Evolutionary conservation across 345 rosid genomes (phyloP), one percentile per base, ranked within the genome.

Genomic region (Sisymbrium altissimum): DNA sequence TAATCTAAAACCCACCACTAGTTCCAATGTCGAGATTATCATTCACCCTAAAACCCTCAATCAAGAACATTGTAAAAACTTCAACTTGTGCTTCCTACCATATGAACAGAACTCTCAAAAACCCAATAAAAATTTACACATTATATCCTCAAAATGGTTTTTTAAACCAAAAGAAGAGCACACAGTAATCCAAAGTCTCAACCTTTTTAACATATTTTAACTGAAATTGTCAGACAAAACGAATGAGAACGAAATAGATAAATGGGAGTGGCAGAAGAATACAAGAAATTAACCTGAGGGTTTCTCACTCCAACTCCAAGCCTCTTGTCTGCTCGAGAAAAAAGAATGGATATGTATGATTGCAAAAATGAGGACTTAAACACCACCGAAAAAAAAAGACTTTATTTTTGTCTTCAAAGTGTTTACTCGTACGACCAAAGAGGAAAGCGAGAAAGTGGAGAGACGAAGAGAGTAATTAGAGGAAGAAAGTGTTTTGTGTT

Each of bases 401-500:
- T 59, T 7, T 50, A 6, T 23, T 21, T 49, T 8, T 6, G 15
- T 17, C 4, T 29, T 19, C 1, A 15, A 48, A 35, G 58, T 59
- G 25, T 46, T n/a, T 12, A 35, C 38, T 53, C 29, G 63, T 19
- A 53, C 7, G 52, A 32, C 52, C 41, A 43, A 60, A 68, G 74
- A 52, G 57, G 64, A 48, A 44, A 63, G 62, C 8, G 39, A 52
- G 36, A 52, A 38, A 11, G 64, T 11, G 67, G 50, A 65, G 29
- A 0, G 60, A 46, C 17, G 53, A 46, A 18, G 50, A 30, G 67
- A 68, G 79, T 66, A 23, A 66, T 46, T 53, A 32, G 65, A 39
- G 79, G 63, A 36, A 66, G 70, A 75, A 75, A 75, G 73, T 50
- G 64, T 4, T 39, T 44, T 36, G 35, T 13, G 69, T 62, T 76